Evolutionary conservation across 2,329 filamentous ascomycete genomes (phyloP).

Genomic region (Phaeosphaeria sp.): DNA sequence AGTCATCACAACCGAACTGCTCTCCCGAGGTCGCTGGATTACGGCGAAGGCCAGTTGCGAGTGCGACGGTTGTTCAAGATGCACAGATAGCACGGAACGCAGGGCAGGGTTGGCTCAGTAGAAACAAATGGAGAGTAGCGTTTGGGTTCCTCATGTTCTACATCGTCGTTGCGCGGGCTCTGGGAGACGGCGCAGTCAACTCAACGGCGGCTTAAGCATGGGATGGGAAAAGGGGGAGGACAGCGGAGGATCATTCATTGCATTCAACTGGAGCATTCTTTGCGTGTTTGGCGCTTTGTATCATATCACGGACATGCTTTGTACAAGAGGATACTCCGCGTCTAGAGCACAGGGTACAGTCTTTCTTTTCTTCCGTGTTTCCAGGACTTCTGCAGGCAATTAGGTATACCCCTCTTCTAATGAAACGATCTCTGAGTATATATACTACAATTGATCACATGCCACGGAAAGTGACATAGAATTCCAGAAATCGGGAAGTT

Average conservation of each 20-base stretch:
- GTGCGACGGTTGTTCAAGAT: conserved; percentile 76
- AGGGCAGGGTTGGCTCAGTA: conserved; percentile 80
- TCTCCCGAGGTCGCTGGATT: conserved; percentile 68
- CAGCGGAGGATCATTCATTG: neutral
- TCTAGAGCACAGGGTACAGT: neutral
- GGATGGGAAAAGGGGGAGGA: neutral
- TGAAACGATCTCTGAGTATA: neutral
- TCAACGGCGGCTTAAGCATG: conserved; percentile 7
- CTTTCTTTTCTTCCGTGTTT: neutral
- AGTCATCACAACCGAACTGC: conserved; percentile 58
- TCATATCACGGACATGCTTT: neutral
- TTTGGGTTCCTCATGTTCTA: conserved; percentile 79
- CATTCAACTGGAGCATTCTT: neutral
- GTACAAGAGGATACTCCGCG: neutral
- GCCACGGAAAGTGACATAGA: too few relatives aligned
- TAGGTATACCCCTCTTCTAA: neutral
- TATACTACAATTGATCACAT: too few relatives aligned
- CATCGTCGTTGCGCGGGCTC: conserved; percentile 78
- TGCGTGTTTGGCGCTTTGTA: neutral
- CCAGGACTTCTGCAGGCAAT: neutral
- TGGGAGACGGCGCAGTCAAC: conserved; percentile 59
- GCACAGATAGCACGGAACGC: conserved; percentile 76
- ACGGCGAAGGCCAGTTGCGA: conserved; percentile 68
- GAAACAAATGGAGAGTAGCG: conserved; percentile 78
- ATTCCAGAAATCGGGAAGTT: too few relatives aligned